Evolutionary conservation across 2,329 filamentous ascomycete genomes (phyloP).

Genomic region (Pyrenophora seminiperda): DNA sequence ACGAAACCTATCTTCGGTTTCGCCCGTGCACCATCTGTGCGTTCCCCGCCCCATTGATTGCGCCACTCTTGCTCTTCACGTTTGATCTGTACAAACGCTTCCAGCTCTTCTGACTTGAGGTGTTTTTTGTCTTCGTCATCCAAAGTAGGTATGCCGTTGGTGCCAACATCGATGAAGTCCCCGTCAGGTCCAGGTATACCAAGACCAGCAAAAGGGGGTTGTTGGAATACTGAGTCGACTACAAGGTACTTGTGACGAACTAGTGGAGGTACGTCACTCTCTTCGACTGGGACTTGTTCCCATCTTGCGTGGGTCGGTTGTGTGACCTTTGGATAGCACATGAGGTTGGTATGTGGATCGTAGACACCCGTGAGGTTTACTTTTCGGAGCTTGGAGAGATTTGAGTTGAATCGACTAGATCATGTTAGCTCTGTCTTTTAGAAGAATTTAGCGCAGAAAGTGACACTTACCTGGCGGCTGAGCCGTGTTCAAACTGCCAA

Average conservation of each 20-base stretch:
- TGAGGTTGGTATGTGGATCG: slow-evolving; percentile 89
- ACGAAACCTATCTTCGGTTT: slow-evolving; percentile 56
- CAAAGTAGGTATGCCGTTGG: slow-evolving; percentile 66
- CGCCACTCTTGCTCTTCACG: slow-evolving; percentile 73
- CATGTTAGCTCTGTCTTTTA: slow-evolving; percentile 24
- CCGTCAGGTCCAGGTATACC: slow-evolving; percentile 65
- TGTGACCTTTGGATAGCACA: slow-evolving; percentile 86
- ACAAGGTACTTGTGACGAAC: slow-evolving; percentile 67
- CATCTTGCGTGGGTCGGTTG: slow-evolving; percentile 87
- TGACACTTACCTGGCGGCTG: slow-evolving; percentile 77
- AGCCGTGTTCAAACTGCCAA: slow-evolving; percentile 95
- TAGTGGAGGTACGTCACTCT: slow-evolving; percentile 57
- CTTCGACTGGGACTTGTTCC: slow-evolving; percentile 67
- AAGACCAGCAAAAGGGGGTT: slow-evolving; percentile 62
- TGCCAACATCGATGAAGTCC: slow-evolving; percentile 54
- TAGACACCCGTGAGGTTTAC: slow-evolving; percentile 78
- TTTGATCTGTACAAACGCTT: slow-evolving; percentile 72
- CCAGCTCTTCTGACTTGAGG: slow-evolving; percentile 71
- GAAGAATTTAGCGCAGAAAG: not conserved
- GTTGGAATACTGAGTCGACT: slow-evolving; percentile 64
- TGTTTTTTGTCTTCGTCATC: slow-evolving; percentile 68
- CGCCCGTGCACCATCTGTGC: slow-evolving; percentile 56
- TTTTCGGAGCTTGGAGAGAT: slow-evolving; percentile 70
- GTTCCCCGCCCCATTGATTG: slow-evolving; percentile 73
- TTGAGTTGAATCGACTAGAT: slow-evolving; percentile 79